phyloP scores from a whole-genome alignment of 805 yeast genomes.

The Hanseniaspora mollemarum region DNA sequence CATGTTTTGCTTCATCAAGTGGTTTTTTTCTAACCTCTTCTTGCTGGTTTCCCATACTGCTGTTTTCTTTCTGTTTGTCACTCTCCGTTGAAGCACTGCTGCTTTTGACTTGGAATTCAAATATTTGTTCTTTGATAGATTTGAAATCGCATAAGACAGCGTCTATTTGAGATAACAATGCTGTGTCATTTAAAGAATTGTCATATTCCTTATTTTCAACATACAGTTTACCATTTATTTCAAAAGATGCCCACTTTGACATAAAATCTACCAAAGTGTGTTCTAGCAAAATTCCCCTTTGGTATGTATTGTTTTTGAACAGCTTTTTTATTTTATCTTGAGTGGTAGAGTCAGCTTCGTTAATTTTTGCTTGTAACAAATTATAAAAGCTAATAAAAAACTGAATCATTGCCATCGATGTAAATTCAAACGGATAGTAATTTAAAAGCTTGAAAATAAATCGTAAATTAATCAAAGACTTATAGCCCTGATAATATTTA shows the following conservation, averaged over 20 bases:
- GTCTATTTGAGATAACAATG: not conserved
- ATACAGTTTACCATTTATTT: not conserved
- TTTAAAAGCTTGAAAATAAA: conserved; percentile 14
- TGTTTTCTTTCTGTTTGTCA: not conserved
- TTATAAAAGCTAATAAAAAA: conserved; percentile 14
- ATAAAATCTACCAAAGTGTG: not conserved
- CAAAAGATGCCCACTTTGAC: conserved; percentile 1
- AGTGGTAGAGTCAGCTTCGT: not conserved
- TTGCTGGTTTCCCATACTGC: not conserved
- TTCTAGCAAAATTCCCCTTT: conserved; percentile 5
- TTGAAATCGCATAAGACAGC: not conserved
- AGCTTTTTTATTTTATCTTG: not conserved
- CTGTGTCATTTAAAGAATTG: conserved; percentile 3
- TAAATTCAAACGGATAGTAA: conserved; percentile 15
- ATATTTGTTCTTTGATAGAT: conserved; percentile 7
- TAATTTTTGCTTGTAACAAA: not conserved
- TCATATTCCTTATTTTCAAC: not conserved
- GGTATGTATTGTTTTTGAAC: conserved; percentile 2
- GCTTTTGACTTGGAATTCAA: conserved; percentile 6
- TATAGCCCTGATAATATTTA: conserved; percentile 17
- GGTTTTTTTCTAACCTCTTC: not conserved
- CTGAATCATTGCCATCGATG: conserved; percentile 15
- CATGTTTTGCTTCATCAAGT: not conserved
- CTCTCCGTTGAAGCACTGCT: not conserved
- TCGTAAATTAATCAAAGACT: conserved; percentile 14